Evolutionary conservation across 2,329 filamentous ascomycete genomes (phyloP), one percentile per base, ranked within the genome.

Genomic region (Calonectria ilicicola): DNA sequence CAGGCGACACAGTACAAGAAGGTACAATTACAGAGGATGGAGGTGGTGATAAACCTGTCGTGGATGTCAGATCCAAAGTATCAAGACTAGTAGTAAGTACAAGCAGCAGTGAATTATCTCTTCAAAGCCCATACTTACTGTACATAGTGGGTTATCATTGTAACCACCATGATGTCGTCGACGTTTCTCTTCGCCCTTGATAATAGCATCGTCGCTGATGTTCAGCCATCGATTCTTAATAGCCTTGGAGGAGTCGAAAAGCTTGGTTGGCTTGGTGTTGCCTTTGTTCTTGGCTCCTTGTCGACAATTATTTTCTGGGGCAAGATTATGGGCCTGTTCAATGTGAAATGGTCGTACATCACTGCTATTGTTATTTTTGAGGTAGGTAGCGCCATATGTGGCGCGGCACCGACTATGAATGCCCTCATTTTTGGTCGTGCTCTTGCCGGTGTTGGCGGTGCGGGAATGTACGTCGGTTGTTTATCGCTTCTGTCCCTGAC

Each of bases 401-500:
- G 85, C 32, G 85, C 79, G 0, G 84, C 85, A 5, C 82, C 82
- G 0, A 82, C 67, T 10, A 85, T 86, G 80, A 78, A 85, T 72
- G 83, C 83, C 32, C 74, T 89, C 17, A 88, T 89, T 62, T 73
- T 86, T 23, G 86, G 86, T 10, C 81, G 86, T 26, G 84, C 82
- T 12, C 80, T 87, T 32, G 83, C 82, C 69, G 86, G 86, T 29
- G 76, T 84, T 26, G 85, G 85, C 1, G 85, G 85, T 0, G 80
- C 79, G 2, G 83, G 84, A 1, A 79, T 84, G 42, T 80, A 76
- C n/a, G 29, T 70, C 23, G 70, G 69, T 35, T 64, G 62, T 19
- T 49, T 58, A 15, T 58, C 47, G 66, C 26, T 44, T 58, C 73
- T 1, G 27, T 74, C 2, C 56, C 60, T 14, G 29, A 58, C 53